Base-by-base conservation (phyloP, 805 yeast species). In the Millerozyma miso region DNA sequence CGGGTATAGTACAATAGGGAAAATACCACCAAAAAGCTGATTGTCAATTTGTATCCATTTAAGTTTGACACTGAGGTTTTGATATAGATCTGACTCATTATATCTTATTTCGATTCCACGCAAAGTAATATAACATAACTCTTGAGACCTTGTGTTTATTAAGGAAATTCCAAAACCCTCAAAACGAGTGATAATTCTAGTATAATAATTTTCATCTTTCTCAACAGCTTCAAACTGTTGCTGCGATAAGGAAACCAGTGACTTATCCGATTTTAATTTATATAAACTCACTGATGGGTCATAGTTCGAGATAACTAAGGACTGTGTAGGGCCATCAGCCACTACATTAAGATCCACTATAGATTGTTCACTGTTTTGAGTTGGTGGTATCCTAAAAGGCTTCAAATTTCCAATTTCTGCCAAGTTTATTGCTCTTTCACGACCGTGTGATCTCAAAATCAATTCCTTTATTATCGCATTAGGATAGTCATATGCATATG, bases 401-500 rank as follows among this genome's bases (percentile, higher is more conserved):
- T 83, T 81, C 47, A 89, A 69, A 46, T 84, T 84, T 18, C 99
- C 99, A 53, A 93, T 91, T 60, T 93, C 98, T 0, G 96, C 93
- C 40, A 93, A 64, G 54, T 88, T 95, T 16, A 95, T 75, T 37
- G 80, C 79, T 45, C 97, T 73, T 56, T 85, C 90, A 20, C 83
- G 72, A 1, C 86, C 85, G 38, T 83, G 83, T 8, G 85, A 73
- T 45, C 89, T 71, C 29, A 93, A 62, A 3, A 88, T 74, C 26
- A 93, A 64, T 55, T 90, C 97, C 59, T 89, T 90, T 37, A 83
- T 76, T 7, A 78, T 67, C 0, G 96, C 97, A 40, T 95, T 88
- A 1, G 99, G 99, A 63, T 78, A 93, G 60, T 93, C 99, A 90
- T 97, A 93, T 0, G 99, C 88, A 60, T 93, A 93, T 0, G 98